phyloP scores from a whole-genome alignment of 2,329 filamentous ascomycete genomes.

The Lithohypha guttulata region DNA sequence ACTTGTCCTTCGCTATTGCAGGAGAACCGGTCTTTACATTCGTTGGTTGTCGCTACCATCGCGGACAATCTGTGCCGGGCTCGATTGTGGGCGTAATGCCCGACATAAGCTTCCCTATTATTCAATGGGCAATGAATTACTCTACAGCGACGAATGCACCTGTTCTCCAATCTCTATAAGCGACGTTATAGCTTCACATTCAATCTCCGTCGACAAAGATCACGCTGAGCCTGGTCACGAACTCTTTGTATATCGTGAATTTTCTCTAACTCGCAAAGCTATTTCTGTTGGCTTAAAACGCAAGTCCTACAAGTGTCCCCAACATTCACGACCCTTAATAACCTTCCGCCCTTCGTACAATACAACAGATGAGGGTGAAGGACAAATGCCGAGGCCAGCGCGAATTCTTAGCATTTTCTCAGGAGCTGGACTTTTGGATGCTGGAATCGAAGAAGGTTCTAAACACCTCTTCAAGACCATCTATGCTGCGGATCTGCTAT shows the following conservation, averaged over 20 bases:
- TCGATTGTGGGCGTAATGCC: too few relatives aligned
- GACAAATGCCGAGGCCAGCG: slow-evolving; percentile 33
- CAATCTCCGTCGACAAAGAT: slow-evolving; percentile 47
- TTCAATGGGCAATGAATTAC: slow-evolving; percentile 61
- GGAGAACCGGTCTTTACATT: slow-evolving; percentile 43
- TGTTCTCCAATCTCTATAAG: slow-evolving; percentile 47
- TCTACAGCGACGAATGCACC: slow-evolving; percentile 65
- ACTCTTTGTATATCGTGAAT: slow-evolving; percentile 63
- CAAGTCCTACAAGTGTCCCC: too few relatives aligned
- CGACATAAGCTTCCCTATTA: slow-evolving; percentile 45
- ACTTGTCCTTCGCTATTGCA: slow-evolving; percentile 57
- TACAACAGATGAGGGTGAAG: too few relatives aligned
- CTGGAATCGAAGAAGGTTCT: slow-evolving; percentile 62
- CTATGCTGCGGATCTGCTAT: slow-evolving; percentile 58
- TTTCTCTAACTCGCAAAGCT: too few relatives aligned
- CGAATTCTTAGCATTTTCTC: slow-evolving; percentile 64
- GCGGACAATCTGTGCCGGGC: slow-evolving; percentile 59
- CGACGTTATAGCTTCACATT: slow-evolving; percentile 48
- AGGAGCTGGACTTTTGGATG: slow-evolving; percentile 66
- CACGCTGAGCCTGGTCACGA: slow-evolving; percentile 36
- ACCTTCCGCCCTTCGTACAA: too few relatives aligned
- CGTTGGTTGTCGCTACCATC: slow-evolving; percentile 63
- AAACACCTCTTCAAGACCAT: slow-evolving; percentile 47
- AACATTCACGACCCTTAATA: too few relatives aligned
- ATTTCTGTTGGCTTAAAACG: too few relatives aligned